Conservation (phyloP, 2,329 filamentous ascomycete species). For the Ophiosphaerella korrae region DNA sequence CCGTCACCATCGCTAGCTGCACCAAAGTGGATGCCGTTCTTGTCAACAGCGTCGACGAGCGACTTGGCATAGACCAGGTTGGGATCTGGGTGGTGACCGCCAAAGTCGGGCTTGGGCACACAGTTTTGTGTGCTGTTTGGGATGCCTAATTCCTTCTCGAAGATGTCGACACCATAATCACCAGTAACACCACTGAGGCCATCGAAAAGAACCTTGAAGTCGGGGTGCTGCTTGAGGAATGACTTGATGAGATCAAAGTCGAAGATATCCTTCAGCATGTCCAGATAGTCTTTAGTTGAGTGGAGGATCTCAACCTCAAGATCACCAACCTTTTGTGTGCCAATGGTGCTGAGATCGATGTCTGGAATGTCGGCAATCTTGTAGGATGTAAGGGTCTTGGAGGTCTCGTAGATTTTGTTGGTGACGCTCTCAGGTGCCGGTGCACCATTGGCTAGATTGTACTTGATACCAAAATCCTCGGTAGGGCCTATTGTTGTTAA, state of each 20-base stretch:
- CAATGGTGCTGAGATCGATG: slow-evolving; percentile 81
- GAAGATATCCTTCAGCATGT: slow-evolving; percentile 98
- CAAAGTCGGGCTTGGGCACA: slow-evolving; percentile 89
- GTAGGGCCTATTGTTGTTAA: slow-evolving; percentile 68
- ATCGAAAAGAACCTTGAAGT: slow-evolving; percentile 98
- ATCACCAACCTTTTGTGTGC: slow-evolving; percentile 79
- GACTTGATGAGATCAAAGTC: slow-evolving; percentile 95
- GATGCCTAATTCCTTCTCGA: slow-evolving; percentile 89
- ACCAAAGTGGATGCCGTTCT: slow-evolving; percentile 90
- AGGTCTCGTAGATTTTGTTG: slow-evolving; percentile 94
- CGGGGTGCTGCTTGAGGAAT: slow-evolving; percentile 83
- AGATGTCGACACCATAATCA: slow-evolving; percentile 92
- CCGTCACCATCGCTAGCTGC: slow-evolving; percentile 96
- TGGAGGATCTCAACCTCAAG: slow-evolving; percentile 96
- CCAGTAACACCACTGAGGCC: slow-evolving; percentile 93
- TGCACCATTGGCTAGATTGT: slow-evolving; percentile 95
- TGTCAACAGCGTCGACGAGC: slow-evolving; percentile 90
- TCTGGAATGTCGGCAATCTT: slow-evolving; percentile 88
- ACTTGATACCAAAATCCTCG: slow-evolving; percentile 99
- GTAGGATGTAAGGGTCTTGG: slow-evolving; percentile 89
- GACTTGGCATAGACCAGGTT: slow-evolving; percentile 97
- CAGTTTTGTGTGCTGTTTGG: slow-evolving; percentile 88
- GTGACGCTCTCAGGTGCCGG: slow-evolving; percentile 95
- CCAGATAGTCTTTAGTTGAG: slow-evolving; percentile 87
- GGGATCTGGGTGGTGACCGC: slow-evolving; percentile 94